A percentile compares a stretch with the other conserved stretches of the same genome.
These are phyloP conservation scores for Epichloe brachyelytri DNA, from an alignment of 2,329 filamentous ascomycete species.

Conservation along the genomic window DNA sequence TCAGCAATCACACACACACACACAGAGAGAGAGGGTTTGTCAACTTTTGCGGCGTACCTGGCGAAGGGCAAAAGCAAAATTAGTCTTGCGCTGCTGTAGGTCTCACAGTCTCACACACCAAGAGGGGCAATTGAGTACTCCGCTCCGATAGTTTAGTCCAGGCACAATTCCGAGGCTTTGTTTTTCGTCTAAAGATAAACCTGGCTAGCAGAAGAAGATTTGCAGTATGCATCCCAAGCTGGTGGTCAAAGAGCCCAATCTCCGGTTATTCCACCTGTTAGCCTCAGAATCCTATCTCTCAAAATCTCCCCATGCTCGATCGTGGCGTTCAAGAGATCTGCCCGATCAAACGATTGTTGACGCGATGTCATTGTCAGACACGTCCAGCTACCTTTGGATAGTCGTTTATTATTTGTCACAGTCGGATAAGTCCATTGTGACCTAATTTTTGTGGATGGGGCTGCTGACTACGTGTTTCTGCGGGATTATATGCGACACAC, in stretches of 20 bases:
- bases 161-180: background rate
- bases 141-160: background rate
- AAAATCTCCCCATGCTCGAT: background rate
- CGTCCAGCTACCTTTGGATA: background rate
- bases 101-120: conserved; percentile 8
- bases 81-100: conserved; percentile 7
- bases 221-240: background rate
- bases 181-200: background rate
- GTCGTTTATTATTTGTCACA: background rate
- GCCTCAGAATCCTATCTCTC: background rate
- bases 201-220: background rate
- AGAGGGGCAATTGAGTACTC: conserved; percentile 2
- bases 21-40: background rate
- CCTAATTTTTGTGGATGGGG: background rate
- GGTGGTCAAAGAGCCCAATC: background rate
- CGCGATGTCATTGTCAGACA: background rate
- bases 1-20: background rate
- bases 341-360: too few relatives aligned
- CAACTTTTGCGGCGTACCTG: background rate
- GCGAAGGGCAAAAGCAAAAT: conserved; percentile 4
- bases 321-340: background rate
- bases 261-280: background rate
- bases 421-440: background rate
- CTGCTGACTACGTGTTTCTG: background rate
- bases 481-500: background rate